A percentile compares a stretch with the other conserved stretches of the same genome.
phyloP scores from a whole-genome alignment of 176 grass and related monocot genomes.

The Raddia guianensis region DNA sequence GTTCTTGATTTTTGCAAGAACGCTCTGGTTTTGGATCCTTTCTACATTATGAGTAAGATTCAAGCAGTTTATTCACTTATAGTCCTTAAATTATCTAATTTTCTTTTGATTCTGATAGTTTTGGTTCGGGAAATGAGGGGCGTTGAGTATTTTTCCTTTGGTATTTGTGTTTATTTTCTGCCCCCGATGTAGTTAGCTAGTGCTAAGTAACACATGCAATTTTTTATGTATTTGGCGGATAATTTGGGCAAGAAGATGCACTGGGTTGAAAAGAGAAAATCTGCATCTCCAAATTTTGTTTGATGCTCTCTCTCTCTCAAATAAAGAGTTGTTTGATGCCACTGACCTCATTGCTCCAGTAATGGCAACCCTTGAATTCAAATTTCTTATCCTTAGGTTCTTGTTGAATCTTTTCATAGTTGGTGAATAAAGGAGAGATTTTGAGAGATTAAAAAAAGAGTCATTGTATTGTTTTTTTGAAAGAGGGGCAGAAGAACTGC shows the following conservation, averaged over 20 bases:
- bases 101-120: neutral
- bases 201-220: neutral
- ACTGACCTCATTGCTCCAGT: neutral
- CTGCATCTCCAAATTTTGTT: neutral
- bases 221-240: neutral
- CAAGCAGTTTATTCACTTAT: neutral
- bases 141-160: neutral
- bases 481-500: too few relatives aligned
- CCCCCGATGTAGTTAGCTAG: neutral
- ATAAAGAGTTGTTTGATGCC: neutral
- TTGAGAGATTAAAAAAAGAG: neutral
- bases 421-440: neutral
- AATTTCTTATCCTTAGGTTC: slow-evolving; percentile 1
- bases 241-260: neutral
- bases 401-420: slow-evolving; percentile 23
- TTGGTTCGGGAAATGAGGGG: neutral
- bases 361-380: neutral
- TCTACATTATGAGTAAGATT: neutral
- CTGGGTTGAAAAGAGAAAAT: neutral
- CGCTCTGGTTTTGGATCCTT: slow-evolving; percentile 1
- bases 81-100: neutral
- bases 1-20: slow-evolving; percentile 15
- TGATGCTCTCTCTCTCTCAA: neutral
- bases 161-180: neutral
- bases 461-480: neutral